phyloP scores from a whole-genome alignment of 495 filamentous ascomycete genomes.

The Xylaria telfairii region DNA sequence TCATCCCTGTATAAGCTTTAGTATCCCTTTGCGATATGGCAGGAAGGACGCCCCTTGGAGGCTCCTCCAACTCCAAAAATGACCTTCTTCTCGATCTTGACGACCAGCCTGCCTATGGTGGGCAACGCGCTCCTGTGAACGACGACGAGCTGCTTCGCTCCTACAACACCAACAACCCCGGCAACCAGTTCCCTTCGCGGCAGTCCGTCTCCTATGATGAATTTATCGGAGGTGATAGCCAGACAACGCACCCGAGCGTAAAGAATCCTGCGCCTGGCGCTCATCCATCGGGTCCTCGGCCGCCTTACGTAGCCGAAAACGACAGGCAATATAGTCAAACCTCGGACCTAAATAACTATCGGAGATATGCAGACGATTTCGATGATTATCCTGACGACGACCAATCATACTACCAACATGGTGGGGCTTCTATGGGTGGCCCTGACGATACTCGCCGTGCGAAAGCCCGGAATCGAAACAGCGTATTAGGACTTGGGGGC shows the following conservation, averaged over 20 bases:
- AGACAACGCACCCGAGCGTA: constrained; percentile 48
- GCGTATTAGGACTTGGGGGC: constrained; percentile 83
- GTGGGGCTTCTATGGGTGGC: constrained; percentile 56
- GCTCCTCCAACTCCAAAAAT: constrained; percentile 63
- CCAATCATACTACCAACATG: constrained; percentile 70
- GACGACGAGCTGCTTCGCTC: constrained; percentile 77
- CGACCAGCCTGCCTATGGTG: constrained; percentile 73
- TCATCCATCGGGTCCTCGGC: constrained; percentile 51
- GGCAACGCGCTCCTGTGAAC: constrained; percentile 72
- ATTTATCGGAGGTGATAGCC: constrained; percentile 74
- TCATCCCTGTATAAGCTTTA: constrained; percentile 39
- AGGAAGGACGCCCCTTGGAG: constrained; percentile 66
- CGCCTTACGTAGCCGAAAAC: constrained; percentile 63
- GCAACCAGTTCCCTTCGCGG: constrained; percentile 67
- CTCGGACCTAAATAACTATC: constrained; percentile 83
- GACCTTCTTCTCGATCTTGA: constrained; percentile 81
- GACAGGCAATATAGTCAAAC: constrained; percentile 77
- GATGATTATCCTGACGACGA: constrained; percentile 78
- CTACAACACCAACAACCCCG: constrained; percentile 52
- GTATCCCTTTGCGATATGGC: constrained; percentile 62
- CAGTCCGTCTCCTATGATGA: constrained; percentile 94
- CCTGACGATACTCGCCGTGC: constrained; percentile 56
- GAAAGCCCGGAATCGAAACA: constrained; percentile 76
- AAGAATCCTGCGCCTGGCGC: constrained; percentile 47
- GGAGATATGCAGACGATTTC: constrained; percentile 86